A percentile compares a stretch with the other conserved stretches of the same genome.
phyloP scores from a whole-genome alignment of 1,284 basidiomycete species.

The Irpex lacteus region DNA sequence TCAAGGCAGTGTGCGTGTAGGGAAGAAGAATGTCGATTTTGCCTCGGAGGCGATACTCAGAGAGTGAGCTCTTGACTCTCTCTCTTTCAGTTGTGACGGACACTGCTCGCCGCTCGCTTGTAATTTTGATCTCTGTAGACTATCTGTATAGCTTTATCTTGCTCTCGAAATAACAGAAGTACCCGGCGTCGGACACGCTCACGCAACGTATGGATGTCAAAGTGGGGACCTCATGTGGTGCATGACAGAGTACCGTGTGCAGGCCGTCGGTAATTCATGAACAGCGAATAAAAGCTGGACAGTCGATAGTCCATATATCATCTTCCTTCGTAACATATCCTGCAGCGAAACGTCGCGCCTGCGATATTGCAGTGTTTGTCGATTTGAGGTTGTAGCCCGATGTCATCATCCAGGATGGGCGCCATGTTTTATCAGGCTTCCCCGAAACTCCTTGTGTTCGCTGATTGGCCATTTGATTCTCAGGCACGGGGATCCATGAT shows the following conservation, averaged over 20 bases:
- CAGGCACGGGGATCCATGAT: not conserved
- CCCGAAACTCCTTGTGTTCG: not conserved
- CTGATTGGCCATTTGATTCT: not conserved
- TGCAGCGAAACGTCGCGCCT: not conserved
- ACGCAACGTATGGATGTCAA: not conserved
- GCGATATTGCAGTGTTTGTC: not conserved
- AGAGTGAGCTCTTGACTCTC: not conserved
- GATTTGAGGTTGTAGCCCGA: not conserved
- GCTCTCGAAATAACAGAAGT: not conserved
- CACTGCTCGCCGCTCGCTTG: not conserved
- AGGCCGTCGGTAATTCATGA: not conserved
- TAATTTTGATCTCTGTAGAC: not conserved
- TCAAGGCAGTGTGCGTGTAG: slow-evolving; percentile 59
- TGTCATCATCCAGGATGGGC: not conserved
- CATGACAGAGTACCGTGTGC: not conserved
- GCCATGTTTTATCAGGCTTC: not conserved
- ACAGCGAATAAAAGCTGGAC: not conserved
- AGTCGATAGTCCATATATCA: not conserved
- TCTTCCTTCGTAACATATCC: not conserved
- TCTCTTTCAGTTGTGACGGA: not conserved
- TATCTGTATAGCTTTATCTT: not conserved
- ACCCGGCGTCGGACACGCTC: not conserved
- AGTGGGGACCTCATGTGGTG: not conserved
- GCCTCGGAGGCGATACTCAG: not conserved
- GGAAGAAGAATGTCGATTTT: slow-evolving; percentile 42